These are phyloP conservation scores for Vicia faba DNA, from an alignment of 306 rosid species.

Conservation along the genomic window DNA sequence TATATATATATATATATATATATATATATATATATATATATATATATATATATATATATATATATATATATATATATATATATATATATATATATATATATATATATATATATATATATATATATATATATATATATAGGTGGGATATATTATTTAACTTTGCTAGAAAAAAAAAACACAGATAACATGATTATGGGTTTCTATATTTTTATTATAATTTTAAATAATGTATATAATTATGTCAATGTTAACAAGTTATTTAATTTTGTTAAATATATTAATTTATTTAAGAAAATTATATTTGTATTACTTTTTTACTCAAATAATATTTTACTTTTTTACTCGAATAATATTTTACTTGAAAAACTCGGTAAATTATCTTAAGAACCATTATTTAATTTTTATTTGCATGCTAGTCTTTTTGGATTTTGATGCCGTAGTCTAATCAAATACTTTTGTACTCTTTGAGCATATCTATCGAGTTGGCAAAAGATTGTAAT, in stretches of 20 bases:
- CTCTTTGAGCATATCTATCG: not conserved
- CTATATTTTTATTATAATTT: not conserved
- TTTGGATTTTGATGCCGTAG: not conserved
- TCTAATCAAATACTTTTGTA: constrained; percentile 2
- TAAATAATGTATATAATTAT: not conserved
- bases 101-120: no score
- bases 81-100: no score
- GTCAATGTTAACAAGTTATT: not conserved
- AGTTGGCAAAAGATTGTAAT: constrained; percentile 26
- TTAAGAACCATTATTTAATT: not conserved
- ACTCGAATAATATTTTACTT: no score
- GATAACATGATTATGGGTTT: not conserved
- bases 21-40: no score
- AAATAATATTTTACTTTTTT: not conserved
- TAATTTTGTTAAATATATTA: not conserved
- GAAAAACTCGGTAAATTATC: not conserved
- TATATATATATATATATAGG: no score
- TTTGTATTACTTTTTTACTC: not conserved
- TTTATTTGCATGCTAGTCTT: not conserved
- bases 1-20: no score
- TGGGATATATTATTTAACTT: not conserved
- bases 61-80: no score
- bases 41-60: no score
- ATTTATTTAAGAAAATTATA: not conserved
- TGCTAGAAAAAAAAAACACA: not conserved